Evolutionary conservation across 169 alveolate species (phyloP), one percentile per base, ranked within the genome.

Genomic region (Cyclospora cayetanensis): DNA sequence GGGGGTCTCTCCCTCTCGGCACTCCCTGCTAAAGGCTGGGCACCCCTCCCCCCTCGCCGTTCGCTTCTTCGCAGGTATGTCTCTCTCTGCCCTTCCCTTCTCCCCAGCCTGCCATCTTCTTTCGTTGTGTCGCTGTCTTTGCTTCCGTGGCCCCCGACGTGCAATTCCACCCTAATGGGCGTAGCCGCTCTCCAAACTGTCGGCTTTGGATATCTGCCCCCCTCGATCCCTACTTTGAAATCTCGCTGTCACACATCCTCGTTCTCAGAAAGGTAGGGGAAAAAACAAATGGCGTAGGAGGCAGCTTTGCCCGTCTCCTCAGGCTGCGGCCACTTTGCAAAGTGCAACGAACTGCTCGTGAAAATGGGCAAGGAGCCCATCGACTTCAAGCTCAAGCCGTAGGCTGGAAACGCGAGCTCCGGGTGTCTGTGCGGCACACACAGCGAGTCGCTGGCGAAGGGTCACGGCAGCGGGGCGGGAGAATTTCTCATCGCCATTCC

Each of bases 11-110:
- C 90, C 93, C n/a, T 90, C 85, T 4, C 97, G 96, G 92, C 99
- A 99, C 95, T 95, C 90, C 77, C 95, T 99, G 27, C 92, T 98
- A 66, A 96, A 97, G 91, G 97, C 98, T 43, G 99, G 98, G n/a
- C 99, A 99, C 95, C 99, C 99, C 29, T 98, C 99, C 15, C 99
- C 99, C 7, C 96, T 99, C 43, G 97, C 99, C 22, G 93, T 90
- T n/a, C 94, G 90, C 25, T 22, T 50, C 66, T 90, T 90, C 65
- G n/a, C 55, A 41, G 93, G 93, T 89, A n/a, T 53, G 31, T 1
- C 41, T 1, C 29, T 11, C 5, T 9, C 35, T 27, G 11, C 22
- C 31, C 31, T 25, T 66, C n/a, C 5, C 43, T 4, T 29, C 43
- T 15, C 27, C n/a, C 39, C 20, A 66, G 20, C 43, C 18, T 22